A percentile compares a stretch with the other conserved stretches of the same genome.
phyloP scores from a whole-genome alignment of 2,329 filamentous ascomycete species.

The Dendrostoma leiphaemia region DNA sequence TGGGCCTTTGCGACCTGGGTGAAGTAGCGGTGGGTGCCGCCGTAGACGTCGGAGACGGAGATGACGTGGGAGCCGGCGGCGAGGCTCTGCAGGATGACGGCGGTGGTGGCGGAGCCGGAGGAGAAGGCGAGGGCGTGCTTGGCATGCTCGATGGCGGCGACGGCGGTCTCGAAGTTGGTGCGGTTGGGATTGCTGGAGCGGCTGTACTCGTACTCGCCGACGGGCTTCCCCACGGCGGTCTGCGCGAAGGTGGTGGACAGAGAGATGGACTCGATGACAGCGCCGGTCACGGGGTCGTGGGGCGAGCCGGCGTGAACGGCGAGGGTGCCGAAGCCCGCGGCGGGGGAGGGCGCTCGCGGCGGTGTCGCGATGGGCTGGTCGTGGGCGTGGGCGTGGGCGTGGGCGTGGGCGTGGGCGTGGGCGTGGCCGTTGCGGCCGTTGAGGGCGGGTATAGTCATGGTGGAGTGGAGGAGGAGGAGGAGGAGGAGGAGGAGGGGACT shows the following conservation, averaged over 20 bases:
- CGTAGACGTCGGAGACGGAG: conserved; percentile 96
- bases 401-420: conserved; percentile 2
- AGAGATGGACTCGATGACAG: conserved; percentile 94
- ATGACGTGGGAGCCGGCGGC: conserved; percentile 90
- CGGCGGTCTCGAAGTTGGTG: conserved; percentile 86
- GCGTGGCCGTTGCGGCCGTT: conserved; percentile 9
- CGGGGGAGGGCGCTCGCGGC: conserved; percentile 68
- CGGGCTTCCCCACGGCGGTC: conserved; percentile 77
- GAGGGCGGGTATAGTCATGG: conserved; percentile 10
- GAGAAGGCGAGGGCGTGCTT: conserved; percentile 92
- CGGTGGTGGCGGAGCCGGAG: conserved; percentile 91
- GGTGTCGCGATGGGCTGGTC: conserved; percentile 58
- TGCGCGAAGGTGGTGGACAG: conserved; percentile 97
- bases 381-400: conserved; percentile 14
- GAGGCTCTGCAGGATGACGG: conserved; percentile 88
- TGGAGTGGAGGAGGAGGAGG: not conserved
- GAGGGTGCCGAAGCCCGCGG: conserved; percentile 83
- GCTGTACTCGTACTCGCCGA: conserved; percentile 91
- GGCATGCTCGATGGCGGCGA: conserved; percentile 90
- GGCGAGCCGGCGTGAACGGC: conserved; percentile 92
- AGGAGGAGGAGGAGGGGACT: not conserved
- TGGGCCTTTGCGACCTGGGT: conserved; percentile 95
- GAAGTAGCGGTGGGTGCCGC: conserved; percentile 97
- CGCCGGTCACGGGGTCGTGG: conserved; percentile 87
- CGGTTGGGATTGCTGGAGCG: conserved; percentile 93